Evolutionary conservation across 2,329 filamentous ascomycete species (phyloP), one percentile per base, ranked within the genome.

Genomic region (Neonectria punicea): DNA sequence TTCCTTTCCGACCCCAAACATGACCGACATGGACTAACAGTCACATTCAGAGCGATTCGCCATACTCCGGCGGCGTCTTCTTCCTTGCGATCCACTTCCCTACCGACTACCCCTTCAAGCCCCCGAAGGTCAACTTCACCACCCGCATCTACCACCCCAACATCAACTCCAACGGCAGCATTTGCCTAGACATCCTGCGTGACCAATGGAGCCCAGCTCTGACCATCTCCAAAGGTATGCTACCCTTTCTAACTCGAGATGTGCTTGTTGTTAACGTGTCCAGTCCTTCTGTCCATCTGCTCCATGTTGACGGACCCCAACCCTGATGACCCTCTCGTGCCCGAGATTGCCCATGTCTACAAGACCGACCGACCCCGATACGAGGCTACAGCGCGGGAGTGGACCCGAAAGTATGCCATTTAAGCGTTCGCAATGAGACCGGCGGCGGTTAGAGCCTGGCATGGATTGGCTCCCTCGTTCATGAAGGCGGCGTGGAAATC

Each of bases 71-170:
- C 81, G 96, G 96, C 79, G 95, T 99, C 75, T 99, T 99, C 89
- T 99, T 99, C 90, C 89, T 99, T 73, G 91, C 92, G 75, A 99
- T 99, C 80, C 94, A 98, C 85, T 98, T 99, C 88, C 96, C 96
- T 74, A 99, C 96, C 87, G 96, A 99, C 87, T 99, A 99, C 84
- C 96, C 96, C 46, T 99, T 99, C 89, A 99, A 99, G 92, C 96
- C 96, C 69, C 96, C 96, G 75, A 99, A 99, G 90, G 94, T 99
- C 84, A 98, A 98, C 92, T 99, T 99, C 89, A 98, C 94, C 76
- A 99, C 96, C 72, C 92, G 95, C 80, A 98, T 99, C 86, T 99
- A 99, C 83, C 96, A 99, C 86, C 96, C 96, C 77, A 99, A 99
- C 86, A 99, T 99, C 93, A 99, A 99, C 90, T 97, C 93, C 74